Base-by-base conservation (phyloP, 31 red algal species). In the Odonthalia washingtoniensis region DNA sequence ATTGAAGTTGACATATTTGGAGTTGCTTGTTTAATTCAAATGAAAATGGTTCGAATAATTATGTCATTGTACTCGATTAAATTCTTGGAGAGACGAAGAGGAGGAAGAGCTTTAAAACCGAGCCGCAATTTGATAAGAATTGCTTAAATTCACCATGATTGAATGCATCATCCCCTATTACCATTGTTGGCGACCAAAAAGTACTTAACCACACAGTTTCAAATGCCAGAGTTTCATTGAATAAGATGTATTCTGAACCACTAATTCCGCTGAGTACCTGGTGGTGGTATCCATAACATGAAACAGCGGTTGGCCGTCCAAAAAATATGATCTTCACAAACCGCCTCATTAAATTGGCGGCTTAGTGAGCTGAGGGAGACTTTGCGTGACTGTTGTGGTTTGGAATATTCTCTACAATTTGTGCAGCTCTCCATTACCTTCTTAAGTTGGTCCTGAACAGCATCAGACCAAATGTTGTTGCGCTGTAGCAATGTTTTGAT, bases 211-310 rank as follows among this genome's bases (percentile, higher is more conserved):
- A 85, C 18, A n/a, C 26, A 5, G 5, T 27, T 85, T 85, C 82
- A 49, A 85, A 74, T 3, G 2, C 2, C 37, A 12, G 3, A 52
- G 74, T 85, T 74, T 65, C 82, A 53, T 85, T 31, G 4, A 12
- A 4, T 4, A 85, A 4, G 82, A 33, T 3, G 68, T 43, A 35
- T 27, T 46, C 2, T n/a, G 2, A 37, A 85, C 82, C 18, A 75
- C 82, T 53, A n/a, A 2, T 21, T 67, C 82, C 27, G 34, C 46
- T 4, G 82, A 74, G 67, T 85, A 85, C 24, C 82, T 5, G 4
- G 82, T 37, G n/a, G 82, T 18, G 34, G 68, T 24, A 4, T 85
- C 82, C 37, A 85, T 85, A 3, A 85, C 31, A 16, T 85, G 82
- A 45, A 85, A 85, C 18, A 85, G 40, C 36, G 26, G 30, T 4